phyloP scores from a whole-genome alignment of 108 stramenopile species.

The Cyclotella cryptica region DNA sequence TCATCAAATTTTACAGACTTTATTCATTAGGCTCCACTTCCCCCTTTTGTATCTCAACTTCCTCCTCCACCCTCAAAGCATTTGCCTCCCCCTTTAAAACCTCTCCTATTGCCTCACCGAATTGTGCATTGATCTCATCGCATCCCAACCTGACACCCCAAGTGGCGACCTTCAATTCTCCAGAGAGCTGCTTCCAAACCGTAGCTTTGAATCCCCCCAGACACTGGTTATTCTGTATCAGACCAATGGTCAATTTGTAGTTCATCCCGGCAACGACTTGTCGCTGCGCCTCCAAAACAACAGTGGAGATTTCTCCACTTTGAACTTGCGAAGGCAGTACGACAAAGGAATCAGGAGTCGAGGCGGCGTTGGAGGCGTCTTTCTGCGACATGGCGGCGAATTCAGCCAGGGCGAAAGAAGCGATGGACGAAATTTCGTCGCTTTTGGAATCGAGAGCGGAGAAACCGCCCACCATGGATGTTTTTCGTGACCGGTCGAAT shows the following conservation, averaged over 20 bases:
- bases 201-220: constrained; percentile 30
- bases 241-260: constrained; percentile 31
- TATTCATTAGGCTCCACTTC: constrained; percentile 24
- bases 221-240: constrained; percentile 3
- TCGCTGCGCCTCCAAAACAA: constrained; percentile 5
- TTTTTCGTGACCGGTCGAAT: constrained; percentile 1
- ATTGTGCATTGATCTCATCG: constrained; percentile 18
- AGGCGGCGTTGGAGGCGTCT: not conserved
- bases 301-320: not conserved
- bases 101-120: constrained; percentile 2
- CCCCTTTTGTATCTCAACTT: constrained; percentile 6
- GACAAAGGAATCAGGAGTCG: not conserved
- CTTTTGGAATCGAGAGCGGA: not conserved
- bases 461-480: constrained; percentile 15
- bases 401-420: constrained; percentile 4
- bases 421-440: constrained; percentile 1
- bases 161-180: constrained; percentile 13
- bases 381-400: not conserved
- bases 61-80: constrained; percentile 17
- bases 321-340: not conserved
- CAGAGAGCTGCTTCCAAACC: constrained; percentile 21
- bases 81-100: not conserved
- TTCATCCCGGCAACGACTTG: constrained; percentile 35
- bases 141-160: constrained; percentile 20
- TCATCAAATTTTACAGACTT: too few species aligned